These are phyloP conservation scores for Candida glaebosa DNA, from an alignment of 805 yeast genomes.

Conservation along the genomic window DNA sequence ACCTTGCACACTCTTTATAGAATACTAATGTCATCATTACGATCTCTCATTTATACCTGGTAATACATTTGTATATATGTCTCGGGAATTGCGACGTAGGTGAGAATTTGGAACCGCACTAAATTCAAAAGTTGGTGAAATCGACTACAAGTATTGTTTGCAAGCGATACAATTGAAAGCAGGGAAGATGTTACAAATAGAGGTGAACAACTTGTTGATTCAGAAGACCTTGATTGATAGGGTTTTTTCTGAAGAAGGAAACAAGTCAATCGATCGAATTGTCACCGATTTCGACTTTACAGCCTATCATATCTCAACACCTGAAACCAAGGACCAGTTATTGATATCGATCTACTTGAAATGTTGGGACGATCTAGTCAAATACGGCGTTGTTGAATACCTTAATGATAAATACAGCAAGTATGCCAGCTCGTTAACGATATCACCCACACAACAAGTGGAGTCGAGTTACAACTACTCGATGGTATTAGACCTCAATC, in stretches of 20 bases:
- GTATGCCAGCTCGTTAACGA: conserved; percentile 28
- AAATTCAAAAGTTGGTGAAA: neutral
- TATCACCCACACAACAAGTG: conserved; percentile 30
- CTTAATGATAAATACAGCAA: conserved; percentile 49
- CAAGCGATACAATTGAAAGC: neutral
- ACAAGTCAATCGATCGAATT: conserved; percentile 69
- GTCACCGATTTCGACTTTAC: conserved; percentile 96
- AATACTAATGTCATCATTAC: neutral
- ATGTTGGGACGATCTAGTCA: conserved; percentile 70
- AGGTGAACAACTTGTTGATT: conserved; percentile 77
- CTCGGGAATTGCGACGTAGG: no score
- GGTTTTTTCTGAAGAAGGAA: conserved; percentile 41
- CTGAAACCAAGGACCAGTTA: conserved; percentile 63
- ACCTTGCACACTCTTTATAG: neutral
- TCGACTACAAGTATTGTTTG: neutral
- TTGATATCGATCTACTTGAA: conserved; percentile 69
- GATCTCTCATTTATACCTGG: neutral
- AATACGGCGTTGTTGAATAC: conserved; percentile 60
- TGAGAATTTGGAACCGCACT: neutral
- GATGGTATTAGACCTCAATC: conserved; percentile 57
- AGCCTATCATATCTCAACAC: conserved; percentile 89
- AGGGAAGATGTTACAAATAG: conserved; percentile 70
- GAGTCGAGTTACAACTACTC: conserved; percentile 86
- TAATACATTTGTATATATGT: neutral
- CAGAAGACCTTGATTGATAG: conserved; percentile 78